Evolutionary conservation across 73 alveolate genomes (phyloP).

Genomic region (Effrenium voratum): DNA sequence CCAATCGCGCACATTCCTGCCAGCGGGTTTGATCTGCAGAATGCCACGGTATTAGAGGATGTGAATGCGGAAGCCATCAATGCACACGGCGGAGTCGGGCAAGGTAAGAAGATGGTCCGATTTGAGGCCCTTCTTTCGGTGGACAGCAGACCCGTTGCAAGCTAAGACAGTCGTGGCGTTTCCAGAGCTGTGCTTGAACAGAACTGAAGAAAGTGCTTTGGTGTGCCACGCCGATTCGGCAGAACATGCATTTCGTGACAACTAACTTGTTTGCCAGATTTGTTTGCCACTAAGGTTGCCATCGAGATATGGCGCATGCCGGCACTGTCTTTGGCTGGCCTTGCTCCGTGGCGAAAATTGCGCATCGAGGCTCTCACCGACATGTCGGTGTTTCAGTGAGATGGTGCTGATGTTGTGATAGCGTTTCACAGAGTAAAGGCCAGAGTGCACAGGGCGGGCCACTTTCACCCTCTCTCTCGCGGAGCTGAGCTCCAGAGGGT

Average conservation of each 20-base stretch:
- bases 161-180: too few relatives aligned
- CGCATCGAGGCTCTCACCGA: conserved; percentile 42
- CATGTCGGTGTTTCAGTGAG: conserved; percentile 56
- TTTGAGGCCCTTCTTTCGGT: conserved; percentile 67
- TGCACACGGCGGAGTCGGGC: conserved; percentile 63
- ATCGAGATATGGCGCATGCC: conserved; percentile 88
- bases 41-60: conserved; percentile 71
- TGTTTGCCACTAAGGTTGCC: not conserved
- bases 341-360: conserved; percentile 83
- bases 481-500: too few relatives aligned
- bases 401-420: not conserved
- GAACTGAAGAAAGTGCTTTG: too few relatives aligned
- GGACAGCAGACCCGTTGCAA: conserved; percentile 40
- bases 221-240: too few relatives aligned
- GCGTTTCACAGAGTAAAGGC: not conserved
- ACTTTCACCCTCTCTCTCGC: too few relatives aligned
- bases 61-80: conserved; percentile 67
- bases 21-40: conserved; percentile 37
- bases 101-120: conserved; percentile 59
- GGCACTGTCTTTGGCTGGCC: conserved; percentile 43
- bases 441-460: not conserved
- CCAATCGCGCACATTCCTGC: conserved; percentile 70
- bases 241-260: too few relatives aligned
- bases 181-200: too few relatives aligned
- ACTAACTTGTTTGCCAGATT: not conserved